Evolutionary conservation across 1,284 basidiomycete species (phyloP).

Genomic region (Retiboletus flavoniger): DNA sequence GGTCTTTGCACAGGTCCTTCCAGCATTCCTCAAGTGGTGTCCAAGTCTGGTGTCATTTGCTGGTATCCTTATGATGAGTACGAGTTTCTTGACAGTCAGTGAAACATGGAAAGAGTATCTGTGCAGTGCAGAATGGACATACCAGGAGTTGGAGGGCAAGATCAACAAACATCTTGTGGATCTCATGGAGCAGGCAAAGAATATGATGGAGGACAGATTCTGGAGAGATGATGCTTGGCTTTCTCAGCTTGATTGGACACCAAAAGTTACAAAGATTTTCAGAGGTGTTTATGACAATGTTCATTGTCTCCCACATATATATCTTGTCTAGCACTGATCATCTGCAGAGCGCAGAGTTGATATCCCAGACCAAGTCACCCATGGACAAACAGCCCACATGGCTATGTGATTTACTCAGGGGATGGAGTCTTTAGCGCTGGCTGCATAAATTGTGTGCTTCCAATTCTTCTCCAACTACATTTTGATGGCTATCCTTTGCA

Average conservation of each 20-base stretch:
- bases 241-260: conserved; percentile 92
- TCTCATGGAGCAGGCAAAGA: conserved; percentile 66
- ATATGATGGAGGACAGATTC: conserved; percentile 43
- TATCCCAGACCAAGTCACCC: neutral
- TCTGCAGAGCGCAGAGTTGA: conserved; percentile 10
- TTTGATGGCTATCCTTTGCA: conserved; percentile 72
- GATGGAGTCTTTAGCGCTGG: conserved; percentile 50
- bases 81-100: conserved; percentile 89
- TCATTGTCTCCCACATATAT: conserved; percentile 18
- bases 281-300: conserved; percentile 46
- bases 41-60: conserved; percentile 94
- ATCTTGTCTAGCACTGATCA: neutral
- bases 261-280: conserved; percentile 77
- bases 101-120: conserved; percentile 87
- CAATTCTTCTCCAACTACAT: conserved; percentile 72
- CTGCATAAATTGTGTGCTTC: conserved; percentile 65
- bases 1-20: conserved; percentile 81
- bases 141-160: conserved; percentile 71
- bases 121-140: conserved; percentile 74
- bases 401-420: conserved; percentile 64
- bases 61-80: conserved; percentile 92
- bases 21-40: conserved; percentile 80
- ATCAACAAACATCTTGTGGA: conserved; percentile 68
- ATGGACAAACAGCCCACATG: conserved; percentile 57
- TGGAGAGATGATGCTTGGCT: conserved; percentile 85